Evolutionary conservation across 1,284 basidiomycete genomes (phyloP), one percentile per base, ranked within the genome.

Genomic region (Heterobasidion parviporum): DNA sequence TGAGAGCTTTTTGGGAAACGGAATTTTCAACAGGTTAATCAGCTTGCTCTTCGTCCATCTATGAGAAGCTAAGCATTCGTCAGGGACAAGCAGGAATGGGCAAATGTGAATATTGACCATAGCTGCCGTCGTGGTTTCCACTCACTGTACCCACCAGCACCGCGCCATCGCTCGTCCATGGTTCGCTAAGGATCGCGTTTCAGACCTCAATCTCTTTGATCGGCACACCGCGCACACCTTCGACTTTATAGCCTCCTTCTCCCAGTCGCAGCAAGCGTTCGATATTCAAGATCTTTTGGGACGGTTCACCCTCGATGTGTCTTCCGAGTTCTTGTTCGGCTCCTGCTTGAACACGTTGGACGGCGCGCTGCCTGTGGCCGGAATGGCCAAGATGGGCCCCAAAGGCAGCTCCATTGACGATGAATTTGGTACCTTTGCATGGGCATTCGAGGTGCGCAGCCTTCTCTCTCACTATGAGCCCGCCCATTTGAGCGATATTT

Each of bases 271-370:
- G 48, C 65, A 70, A 53, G 71, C 79, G 5, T 76, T 74, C 61
- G 82, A 81, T 56, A 74, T 75, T 1, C 79, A 89, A 64, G 87
- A 89, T 63, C 73, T 90, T 7, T 82, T 79, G 59, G 72, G 79
- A 3, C 80, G 87, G 3, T 87, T 89, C 64, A 81, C 85, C 0
- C 75, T 89, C 44, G 87, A 87, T 64, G 76, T 80, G 1, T 83
- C 84, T 0, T 84, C 84, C 8, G 85, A 87, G 55, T 88, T 87
- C 64, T 71, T 87, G 45, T 87, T 87, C 60, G 84, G 83, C 2
- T 71, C 71, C 52, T 81, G 81, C 60, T 65, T 87, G 44, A 73
- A 83, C 58, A 85, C 83, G 5, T 70, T 87, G 18, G 78, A 48
- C 8, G 74, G 72, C 1, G 63, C 74, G 3, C 73, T 85, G 3